phyloP scores from a whole-genome alignment of 2,329 filamentous ascomycete species.

The Cladophialophora psammophila region DNA sequence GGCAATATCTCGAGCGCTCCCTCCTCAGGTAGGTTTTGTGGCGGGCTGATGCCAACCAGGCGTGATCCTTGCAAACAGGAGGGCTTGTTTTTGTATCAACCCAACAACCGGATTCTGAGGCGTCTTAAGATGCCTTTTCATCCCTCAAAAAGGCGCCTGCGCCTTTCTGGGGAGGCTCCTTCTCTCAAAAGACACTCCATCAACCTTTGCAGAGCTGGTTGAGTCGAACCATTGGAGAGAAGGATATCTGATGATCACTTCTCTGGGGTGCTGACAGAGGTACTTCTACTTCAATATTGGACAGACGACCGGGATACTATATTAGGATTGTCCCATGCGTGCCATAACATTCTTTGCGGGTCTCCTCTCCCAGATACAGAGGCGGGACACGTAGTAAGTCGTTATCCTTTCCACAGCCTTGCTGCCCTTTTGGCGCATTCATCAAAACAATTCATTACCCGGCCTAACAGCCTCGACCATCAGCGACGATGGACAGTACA shows the following conservation, averaged over 20 bases:
- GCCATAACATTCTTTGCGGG: slow-evolving; percentile 5
- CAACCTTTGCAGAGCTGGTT: not conserved
- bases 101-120: not conserved
- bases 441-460: not conserved
- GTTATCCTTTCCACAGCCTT: not conserved
- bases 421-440: not conserved
- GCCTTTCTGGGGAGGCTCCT: not conserved
- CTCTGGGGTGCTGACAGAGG: not conserved
- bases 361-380: slow-evolving; percentile 6
- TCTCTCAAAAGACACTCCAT: not conserved
- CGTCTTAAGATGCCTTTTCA: not conserved
- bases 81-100: slow-evolving; percentile 8
- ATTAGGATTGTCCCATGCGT: slow-evolving; percentile 3
- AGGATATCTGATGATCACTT: not conserved
- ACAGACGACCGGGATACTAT: not conserved
- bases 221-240: not conserved
- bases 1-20: not conserved
- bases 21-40: not conserved
- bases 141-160: not conserved
- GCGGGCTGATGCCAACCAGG: not conserved
- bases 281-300: not conserved
- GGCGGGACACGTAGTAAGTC: slow-evolving; percentile 3
- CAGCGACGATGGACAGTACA: slow-evolving; percentile 13
- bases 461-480: not conserved
- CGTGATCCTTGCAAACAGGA: slow-evolving; percentile 3